phyloP scores from a whole-genome alignment of 2,329 filamentous ascomycete genomes.

The Neofusicoccum parvum region DNA sequence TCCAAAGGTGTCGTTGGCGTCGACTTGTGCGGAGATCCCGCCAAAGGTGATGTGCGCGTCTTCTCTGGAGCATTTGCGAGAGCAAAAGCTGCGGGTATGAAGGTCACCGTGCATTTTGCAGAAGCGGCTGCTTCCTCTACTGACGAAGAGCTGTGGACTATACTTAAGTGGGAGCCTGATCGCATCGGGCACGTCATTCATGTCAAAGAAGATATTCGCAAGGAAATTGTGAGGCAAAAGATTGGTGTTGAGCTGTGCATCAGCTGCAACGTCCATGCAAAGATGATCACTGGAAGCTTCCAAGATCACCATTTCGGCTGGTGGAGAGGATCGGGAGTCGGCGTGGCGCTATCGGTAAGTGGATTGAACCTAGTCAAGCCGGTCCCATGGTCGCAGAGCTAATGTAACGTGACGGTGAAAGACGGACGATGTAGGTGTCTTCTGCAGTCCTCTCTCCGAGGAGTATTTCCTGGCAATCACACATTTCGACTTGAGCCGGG shows the following conservation, averaged over 20 bases:
- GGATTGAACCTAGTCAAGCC: neutral
- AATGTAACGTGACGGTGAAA: constrained; percentile 38
- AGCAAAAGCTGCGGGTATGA: constrained; percentile 59
- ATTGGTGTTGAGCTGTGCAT: constrained; percentile 76
- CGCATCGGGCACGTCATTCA: constrained; percentile 80
- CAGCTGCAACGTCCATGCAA: constrained; percentile 78
- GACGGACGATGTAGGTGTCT: constrained; percentile 85
- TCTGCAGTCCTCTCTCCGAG: constrained; percentile 73
- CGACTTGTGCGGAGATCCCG: constrained; percentile 78
- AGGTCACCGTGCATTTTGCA: constrained; percentile 76
- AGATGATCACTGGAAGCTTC: constrained; percentile 68
- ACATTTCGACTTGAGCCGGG: constrained; percentile 63
- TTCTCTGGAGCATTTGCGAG: constrained; percentile 62
- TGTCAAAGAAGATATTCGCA: constrained; percentile 63
- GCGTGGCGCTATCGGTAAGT: constrained; percentile 69
- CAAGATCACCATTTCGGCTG: constrained; percentile 75
- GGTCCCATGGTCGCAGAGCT: neutral
- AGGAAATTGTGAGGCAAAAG: constrained; percentile 55
- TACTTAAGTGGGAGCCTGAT: constrained; percentile 68
- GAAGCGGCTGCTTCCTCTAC: constrained; percentile 63
- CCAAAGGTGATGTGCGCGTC: constrained; percentile 60
- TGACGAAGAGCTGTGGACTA: constrained; percentile 61
- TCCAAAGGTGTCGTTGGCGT: constrained; percentile 66
- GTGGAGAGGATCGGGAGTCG: constrained; percentile 62
- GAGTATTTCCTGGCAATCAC: constrained; percentile 74